Evolutionary conservation across 1,284 basidiomycete species (phyloP), one percentile per base, ranked within the genome.

Genomic region (Fomitopsis betulina): DNA sequence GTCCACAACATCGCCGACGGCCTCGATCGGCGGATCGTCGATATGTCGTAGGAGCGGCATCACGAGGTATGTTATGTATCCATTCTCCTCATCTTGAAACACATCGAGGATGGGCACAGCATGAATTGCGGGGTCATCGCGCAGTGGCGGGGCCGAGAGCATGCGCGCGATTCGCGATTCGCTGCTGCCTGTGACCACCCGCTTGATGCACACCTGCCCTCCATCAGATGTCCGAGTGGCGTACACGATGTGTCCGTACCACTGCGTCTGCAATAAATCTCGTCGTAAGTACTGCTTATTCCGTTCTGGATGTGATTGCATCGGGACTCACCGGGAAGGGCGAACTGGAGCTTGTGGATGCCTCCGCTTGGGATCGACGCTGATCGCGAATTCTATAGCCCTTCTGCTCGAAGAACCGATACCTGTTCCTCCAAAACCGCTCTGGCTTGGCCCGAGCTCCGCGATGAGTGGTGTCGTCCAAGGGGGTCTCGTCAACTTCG

Each of bases 51-150:
- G 61, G 8, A 65, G 38, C 0, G 71, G 64, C 60, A 72, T 64
- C 15, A 74, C 69, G 2, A 73, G 17, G 17, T 70, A 59, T 0
- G 33, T 13, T 1, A 55, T 33, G 15, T 60, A 58, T 0, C 63
- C 47, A 40, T 63, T 61, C 0, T 67, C 47, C 0, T 64, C 65
- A 1, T 60, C 55, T 2, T 63, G 21, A 0, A 72, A 54, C 0
- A 60, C 53, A 1, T 70, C 68, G 23, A 71, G 55, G 5, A 74
- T 23, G 1, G 66, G 70, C 0, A 66, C 65, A 25, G 63, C 67
- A 53, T 71, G 72, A 35, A 74, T 74, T 3, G 57, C 27, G 0
- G 67, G 63, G 33, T 73, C 69, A 3, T 60, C 21, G 0, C 58
- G 43, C 0, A 66, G 37, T 5, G 55, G 56, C 10, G 42, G 27